Conservation (phyloP, 352 stramenopile species). For the Globisporangium alternatum region DNA sequence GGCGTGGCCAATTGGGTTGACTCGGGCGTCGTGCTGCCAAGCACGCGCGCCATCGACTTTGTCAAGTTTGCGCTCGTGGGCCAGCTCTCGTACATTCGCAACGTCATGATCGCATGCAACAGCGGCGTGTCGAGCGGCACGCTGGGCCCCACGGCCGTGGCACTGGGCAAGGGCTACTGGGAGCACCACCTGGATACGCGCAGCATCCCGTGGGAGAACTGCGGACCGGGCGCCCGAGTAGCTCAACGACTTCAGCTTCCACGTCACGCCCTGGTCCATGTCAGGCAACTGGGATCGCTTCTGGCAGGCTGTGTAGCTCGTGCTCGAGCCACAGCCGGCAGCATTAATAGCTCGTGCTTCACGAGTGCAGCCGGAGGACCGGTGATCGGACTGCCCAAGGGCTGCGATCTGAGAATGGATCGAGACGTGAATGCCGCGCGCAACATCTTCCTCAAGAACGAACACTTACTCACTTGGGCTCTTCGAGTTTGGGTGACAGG, state of each 20-base stretch:
- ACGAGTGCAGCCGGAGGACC: neutral
- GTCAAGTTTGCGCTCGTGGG: neutral
- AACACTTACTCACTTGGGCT: too few relatives aligned
- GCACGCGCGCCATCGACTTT: neutral
- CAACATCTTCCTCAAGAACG: too few relatives aligned
- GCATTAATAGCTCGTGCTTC: slow-evolving; percentile 4
- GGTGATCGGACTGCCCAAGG: too few relatives aligned
- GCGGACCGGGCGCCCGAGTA: slow-evolving; percentile 8
- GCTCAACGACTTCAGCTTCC: slow-evolving; percentile 11
- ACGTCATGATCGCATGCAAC: slow-evolving; percentile 5
- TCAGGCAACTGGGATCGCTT: slow-evolving; percentile 7
- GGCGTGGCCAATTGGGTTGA: too few relatives aligned
- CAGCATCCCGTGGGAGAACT: slow-evolving; percentile 12
- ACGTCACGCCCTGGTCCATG: slow-evolving; percentile 4
- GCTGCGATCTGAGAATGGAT: too few relatives aligned
- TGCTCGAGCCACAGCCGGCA: neutral
- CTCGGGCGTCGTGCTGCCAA: too few relatives aligned
- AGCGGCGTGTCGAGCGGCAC: neutral
- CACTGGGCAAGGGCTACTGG: slow-evolving; percentile 3
- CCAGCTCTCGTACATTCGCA: neutral
- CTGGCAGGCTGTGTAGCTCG: slow-evolving; percentile 2
- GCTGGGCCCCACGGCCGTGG: neutral
- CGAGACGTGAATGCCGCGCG: too few relatives aligned
- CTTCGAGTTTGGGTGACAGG: too few relatives aligned
- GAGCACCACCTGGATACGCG: slow-evolving; percentile 4